phyloP scores from a whole-genome alignment of 345 rosid genomes.

The Hibiscus trionum region DNA sequence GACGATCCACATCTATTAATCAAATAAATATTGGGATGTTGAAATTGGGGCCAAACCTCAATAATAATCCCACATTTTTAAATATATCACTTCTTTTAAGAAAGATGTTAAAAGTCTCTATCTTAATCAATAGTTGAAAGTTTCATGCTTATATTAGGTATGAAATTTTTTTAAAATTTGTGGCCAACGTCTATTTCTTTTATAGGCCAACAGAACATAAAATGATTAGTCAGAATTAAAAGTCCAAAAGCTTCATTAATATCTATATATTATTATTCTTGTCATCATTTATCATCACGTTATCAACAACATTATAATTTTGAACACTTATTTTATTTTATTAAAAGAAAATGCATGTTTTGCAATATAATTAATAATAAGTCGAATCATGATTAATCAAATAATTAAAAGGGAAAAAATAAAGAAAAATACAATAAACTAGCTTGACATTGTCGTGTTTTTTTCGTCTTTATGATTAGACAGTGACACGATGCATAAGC shows the following conservation, averaged over 20 bases:
- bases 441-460: not conserved
- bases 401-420: not conserved
- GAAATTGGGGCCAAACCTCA: not conserved
- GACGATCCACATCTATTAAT: no score
- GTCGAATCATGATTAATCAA: not conserved
- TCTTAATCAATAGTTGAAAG: no score
- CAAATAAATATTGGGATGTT: not conserved
- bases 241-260: not conserved
- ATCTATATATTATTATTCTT: not conserved
- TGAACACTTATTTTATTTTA: not conserved
- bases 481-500: not conserved
- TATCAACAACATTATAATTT: conserved; percentile 7
- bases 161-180: no score
- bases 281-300: conserved; percentile 1
- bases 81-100: no score
- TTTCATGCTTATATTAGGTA: no score
- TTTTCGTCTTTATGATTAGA: not conserved
- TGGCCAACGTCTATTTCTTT: no score
- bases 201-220: no score
- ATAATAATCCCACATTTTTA: not conserved
- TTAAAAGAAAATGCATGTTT: not conserved
- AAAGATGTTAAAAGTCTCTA: no score
- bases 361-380: not conserved
- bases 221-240: not conserved
- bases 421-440: not conserved